These are phyloP conservation scores for Malus fusca DNA, from an alignment of 306 rosid species.

Conservation along the genomic window DNA sequence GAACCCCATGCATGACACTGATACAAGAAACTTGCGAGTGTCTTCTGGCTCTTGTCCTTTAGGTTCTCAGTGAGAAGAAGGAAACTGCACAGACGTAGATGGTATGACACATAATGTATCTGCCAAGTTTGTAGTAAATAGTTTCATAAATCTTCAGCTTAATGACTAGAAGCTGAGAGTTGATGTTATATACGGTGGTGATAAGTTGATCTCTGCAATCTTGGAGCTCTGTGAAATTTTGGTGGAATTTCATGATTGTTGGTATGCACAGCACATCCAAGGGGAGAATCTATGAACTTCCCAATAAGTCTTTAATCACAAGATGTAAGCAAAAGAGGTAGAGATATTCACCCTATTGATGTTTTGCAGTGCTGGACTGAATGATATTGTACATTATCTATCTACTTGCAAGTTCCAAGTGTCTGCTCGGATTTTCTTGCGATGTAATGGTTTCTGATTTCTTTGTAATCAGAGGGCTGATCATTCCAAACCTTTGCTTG, in stretches of 20 bases:
- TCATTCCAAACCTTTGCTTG: background rate
- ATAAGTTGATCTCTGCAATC: background rate
- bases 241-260: background rate
- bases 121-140: background rate
- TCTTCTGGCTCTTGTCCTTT: background rate
- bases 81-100: background rate
- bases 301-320: background rate
- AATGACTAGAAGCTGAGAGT: background rate
- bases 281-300: background rate
- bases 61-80: background rate
- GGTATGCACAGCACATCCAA: background rate
- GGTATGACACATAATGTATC: background rate
- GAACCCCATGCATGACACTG: background rate
- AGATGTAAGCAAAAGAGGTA: background rate
- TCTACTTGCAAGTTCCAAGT: background rate
- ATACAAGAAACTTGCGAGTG: background rate
- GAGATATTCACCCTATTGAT: background rate
- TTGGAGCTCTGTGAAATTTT: background rate
- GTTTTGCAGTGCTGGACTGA: background rate
- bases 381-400: background rate
- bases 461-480: background rate
- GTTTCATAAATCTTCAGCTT: background rate
- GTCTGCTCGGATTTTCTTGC: background rate
- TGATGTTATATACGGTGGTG: background rate
- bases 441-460: background rate